Percentiles rank a stretch among this genome's conserved stretches.
phyloP scores from a whole-genome alignment of 1,284 basidiomycete genomes.

The Xerocomus cyaneibrunnescens region DNA sequence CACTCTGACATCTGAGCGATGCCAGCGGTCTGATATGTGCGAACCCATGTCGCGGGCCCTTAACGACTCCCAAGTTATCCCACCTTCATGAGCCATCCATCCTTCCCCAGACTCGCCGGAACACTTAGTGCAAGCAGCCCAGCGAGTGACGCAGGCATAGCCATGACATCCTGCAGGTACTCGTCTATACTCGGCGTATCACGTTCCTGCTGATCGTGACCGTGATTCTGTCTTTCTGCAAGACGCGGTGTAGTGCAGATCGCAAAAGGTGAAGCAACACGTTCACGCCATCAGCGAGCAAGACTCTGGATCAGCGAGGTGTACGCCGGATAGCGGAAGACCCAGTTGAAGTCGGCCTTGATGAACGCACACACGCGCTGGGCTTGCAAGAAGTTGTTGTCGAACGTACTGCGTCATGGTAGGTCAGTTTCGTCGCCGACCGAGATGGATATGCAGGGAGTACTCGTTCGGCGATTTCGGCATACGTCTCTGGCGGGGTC shows the following conservation, averaged over 20 bases:
- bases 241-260: slow-evolving; percentile 76
- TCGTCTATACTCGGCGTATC: slow-evolving; percentile 40
- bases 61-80: slow-evolving; percentile 61
- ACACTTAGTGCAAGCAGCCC: slow-evolving; percentile 84
- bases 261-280: slow-evolving; percentile 85
- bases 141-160: slow-evolving; percentile 88
- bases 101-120: slow-evolving; percentile 48
- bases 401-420: slow-evolving; percentile 72
- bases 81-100: slow-evolving; percentile 88
- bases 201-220: not conserved
- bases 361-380: slow-evolving; percentile 75
- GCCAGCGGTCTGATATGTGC: too few relatives aligned
- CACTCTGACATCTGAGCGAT: slow-evolving; percentile 17
- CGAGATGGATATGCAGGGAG: not conserved
- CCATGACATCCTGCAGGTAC: slow-evolving; percentile 92
- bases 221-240: slow-evolving; percentile 10
- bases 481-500: slow-evolving; percentile 91
- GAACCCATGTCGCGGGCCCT: slow-evolving; percentile 25
- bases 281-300: slow-evolving; percentile 55
- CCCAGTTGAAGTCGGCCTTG: slow-evolving; percentile 69
- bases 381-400: slow-evolving; percentile 96
- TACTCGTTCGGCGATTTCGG: slow-evolving; percentile 85
- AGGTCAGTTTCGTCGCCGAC: not conserved
- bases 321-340: slow-evolving; percentile 60
- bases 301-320: slow-evolving; percentile 36